phyloP scores from a whole-genome alignment of 1,284 basidiomycete species.

The Leccinum pachyderme region DNA sequence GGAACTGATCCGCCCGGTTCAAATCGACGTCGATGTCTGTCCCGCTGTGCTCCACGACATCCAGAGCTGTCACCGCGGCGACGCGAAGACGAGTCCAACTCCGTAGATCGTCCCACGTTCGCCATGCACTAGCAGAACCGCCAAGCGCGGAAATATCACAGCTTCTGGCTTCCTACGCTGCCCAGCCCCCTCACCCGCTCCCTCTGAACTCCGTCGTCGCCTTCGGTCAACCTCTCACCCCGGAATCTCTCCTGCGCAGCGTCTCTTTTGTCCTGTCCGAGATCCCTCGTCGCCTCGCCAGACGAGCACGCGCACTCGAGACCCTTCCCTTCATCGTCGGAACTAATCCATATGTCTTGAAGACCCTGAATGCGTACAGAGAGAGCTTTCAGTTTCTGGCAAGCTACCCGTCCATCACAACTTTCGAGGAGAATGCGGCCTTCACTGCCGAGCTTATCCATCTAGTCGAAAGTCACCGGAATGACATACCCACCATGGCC shows the following conservation, averaged over 20 bases:
- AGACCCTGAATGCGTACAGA: slow-evolving; percentile 71
- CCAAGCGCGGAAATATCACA: slow-evolving; percentile 27
- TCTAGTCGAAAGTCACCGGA: slow-evolving; percentile 76
- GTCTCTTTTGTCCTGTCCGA: slow-evolving; percentile 69
- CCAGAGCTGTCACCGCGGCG: neutral
- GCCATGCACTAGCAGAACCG: slow-evolving; percentile 25
- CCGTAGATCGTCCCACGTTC: slow-evolving; percentile 24
- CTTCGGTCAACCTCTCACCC: slow-evolving; percentile 66
- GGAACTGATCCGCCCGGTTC: neutral
- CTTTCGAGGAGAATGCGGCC: slow-evolving; percentile 65
- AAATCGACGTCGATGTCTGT: neutral
- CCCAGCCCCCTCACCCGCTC: slow-evolving; percentile 45
- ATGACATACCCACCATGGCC: slow-evolving; percentile 88
- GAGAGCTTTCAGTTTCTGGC: slow-evolving; percentile 74
- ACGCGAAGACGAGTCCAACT: slow-evolving; percentile 5
- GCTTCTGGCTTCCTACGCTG: slow-evolving; percentile 32
- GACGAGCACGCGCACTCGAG: slow-evolving; percentile 69
- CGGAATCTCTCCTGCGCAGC: slow-evolving; percentile 67
- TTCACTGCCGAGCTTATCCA: slow-evolving; percentile 70
- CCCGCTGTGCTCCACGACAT: slow-evolving; percentile 10
- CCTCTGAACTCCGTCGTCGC: slow-evolving; percentile 70
- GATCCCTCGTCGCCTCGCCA: slow-evolving; percentile 71
- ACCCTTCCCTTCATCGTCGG: slow-evolving; percentile 83
- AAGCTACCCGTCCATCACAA: slow-evolving; percentile 63
- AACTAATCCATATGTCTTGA: slow-evolving; percentile 84